Conservation (phyloP, 2,329 filamentous ascomycete genomes). For the Colletotrichum tropicale region DNA sequence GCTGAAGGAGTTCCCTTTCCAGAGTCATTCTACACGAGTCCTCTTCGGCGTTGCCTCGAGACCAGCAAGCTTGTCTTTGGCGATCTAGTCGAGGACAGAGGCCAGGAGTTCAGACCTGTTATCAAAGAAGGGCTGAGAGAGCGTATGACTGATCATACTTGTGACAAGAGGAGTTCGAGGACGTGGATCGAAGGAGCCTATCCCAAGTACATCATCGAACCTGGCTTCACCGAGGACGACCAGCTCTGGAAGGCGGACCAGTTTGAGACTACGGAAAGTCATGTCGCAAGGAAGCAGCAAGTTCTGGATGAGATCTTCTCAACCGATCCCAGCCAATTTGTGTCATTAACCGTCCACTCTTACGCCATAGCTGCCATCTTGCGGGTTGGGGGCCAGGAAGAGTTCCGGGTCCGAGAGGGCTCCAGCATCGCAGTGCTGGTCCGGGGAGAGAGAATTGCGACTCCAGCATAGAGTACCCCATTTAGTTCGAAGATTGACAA, state of each 20-base stretch:
- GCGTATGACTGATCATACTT: conserved; percentile 64
- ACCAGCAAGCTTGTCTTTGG: conserved; percentile 58
- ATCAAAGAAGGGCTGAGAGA: conserved; percentile 66
- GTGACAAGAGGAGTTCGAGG: conserved; percentile 57
- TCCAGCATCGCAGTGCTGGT: conserved; percentile 61
- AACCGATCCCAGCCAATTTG: conserved; percentile 38
- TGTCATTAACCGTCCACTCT: conserved; percentile 57
- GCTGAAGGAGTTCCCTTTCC: conserved; percentile 56
- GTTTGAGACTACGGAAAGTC: conserved; percentile 53
- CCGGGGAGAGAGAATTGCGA: conserved; percentile 34
- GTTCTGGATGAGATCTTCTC: conserved; percentile 53
- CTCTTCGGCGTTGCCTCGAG: conserved; percentile 61
- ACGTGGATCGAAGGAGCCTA: conserved; percentile 54
- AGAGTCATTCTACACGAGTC: conserved; percentile 59
- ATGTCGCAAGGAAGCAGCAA: conserved; percentile 45
- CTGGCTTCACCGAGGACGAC: conserved; percentile 60
- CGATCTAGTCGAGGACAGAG: conserved; percentile 39
- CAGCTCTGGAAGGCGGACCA: conserved; percentile 51
- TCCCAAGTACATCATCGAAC: conserved; percentile 56
- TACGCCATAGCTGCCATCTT: conserved; percentile 49
- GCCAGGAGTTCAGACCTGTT: conserved; percentile 48
- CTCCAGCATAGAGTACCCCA: not conserved
- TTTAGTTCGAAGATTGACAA: not conserved
- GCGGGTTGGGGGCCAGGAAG: conserved; percentile 44
- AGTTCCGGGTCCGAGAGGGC: conserved; percentile 53